These are phyloP conservation scores for Acanthamoeba rhysodes DNA, from an alignment of 208 protist genomes.

Conservation along the genomic window DNA sequence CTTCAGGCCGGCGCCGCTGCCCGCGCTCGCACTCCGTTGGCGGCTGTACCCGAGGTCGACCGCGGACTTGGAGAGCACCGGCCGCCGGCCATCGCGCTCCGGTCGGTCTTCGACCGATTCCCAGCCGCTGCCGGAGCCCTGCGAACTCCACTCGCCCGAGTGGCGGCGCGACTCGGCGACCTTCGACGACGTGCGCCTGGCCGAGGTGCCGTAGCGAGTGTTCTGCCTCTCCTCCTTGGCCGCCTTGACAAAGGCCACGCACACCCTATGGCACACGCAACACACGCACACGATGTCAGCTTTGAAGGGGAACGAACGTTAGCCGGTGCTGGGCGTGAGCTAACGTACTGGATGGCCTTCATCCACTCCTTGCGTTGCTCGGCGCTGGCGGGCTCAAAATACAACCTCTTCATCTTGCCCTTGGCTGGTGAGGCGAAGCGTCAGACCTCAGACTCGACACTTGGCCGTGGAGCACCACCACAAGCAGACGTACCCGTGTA, in stretches of 20 bases:
- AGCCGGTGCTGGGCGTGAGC: too few relatives aligned
- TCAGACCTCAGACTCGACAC: background rate
- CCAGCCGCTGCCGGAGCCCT: conserved; percentile 26
- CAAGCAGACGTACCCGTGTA: background rate
- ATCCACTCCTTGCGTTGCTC: conserved; percentile 38
- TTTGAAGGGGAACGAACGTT: background rate
- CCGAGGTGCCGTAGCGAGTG: background rate
- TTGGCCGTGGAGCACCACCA: background rate
- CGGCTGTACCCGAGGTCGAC: background rate
- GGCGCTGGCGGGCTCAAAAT: conserved; percentile 34
- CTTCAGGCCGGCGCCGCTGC: background rate
- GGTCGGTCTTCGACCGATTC: background rate
- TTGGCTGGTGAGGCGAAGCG: background rate
- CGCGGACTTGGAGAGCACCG: conserved; percentile 2
- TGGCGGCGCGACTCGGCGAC: background rate
- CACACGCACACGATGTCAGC: background rate
- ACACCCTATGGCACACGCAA: background rate
- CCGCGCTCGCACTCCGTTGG: background rate
- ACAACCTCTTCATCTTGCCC: conserved; percentile 36
- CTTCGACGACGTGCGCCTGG: background rate
- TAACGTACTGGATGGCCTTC: conserved; percentile 34
- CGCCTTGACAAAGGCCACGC: background rate
- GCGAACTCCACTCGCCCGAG: background rate
- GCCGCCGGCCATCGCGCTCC: background rate
- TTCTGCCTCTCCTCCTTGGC: conserved; percentile 6